Base-by-base conservation (phyloP, 805 yeast species). In the Barnettozyma sucrosica region DNA sequence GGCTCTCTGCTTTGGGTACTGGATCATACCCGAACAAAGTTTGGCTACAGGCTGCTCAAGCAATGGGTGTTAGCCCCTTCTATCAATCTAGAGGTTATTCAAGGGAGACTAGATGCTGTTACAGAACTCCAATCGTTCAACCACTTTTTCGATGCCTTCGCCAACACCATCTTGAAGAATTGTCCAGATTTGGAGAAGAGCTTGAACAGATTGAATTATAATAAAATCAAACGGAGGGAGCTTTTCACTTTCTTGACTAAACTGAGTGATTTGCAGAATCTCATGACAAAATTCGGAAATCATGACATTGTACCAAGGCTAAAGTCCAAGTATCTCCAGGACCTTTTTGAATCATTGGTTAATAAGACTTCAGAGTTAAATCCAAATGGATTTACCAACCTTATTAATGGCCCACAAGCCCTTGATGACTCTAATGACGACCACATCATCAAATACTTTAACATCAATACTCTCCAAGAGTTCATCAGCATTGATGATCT, bases 1-100 rank as follows among this genome's bases (percentile, higher is more conserved):
- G 98, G 97, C 0, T 80, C 96, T 0, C 66, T 92, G 13, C 62
- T 86, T 14, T 87, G 95, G 89, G 68, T 88, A 2, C 55, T 93
- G 50, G 85, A 92, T 61, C 89, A 85, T 54, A 87, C 98, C 0
- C 67, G 79, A 30, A 87, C 98, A 0, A 71, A 75, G 25, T 84
- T 83, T 63, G 99, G 99, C 0, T 75, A 71, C 40, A 66, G 96
- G 46, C 56, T 79, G 49, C 62, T 93, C 13, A 70, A 73, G 25
- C 68, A 75, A 34, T 93, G 99, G 99, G 66, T 90, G 0, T 71
- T 80, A 1, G 70, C 74, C 50, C 99, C 99, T 1, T 69, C 90
- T 20, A 65, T 78, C 0, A 72, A 80, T 38, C 67, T 71, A 26
- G 70, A 66, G 1, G 66, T 66, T 8, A 84, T 93, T 2, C 72